Percentiles rank a stretch among this genome's conserved stretches.
Conservation (phyloP, 1,284 basidiomycete species). For the Papiliotrema nemorosa region DNA sequence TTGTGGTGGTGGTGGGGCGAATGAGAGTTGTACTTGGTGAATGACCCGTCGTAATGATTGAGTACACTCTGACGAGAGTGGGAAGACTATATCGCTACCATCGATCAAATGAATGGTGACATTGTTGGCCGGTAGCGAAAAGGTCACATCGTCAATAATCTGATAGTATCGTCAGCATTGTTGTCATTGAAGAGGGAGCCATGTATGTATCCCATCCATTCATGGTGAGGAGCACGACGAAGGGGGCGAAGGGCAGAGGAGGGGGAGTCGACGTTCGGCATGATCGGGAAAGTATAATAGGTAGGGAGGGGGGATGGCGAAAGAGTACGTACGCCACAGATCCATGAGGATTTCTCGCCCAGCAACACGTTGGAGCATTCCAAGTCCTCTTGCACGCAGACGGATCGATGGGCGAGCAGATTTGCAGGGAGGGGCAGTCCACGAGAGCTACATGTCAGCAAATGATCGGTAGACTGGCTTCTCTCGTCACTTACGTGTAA, state of each 20-base stretch:
- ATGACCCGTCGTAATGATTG: conserved; percentile 38
- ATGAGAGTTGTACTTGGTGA: conserved; percentile 46
- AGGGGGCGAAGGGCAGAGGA: neutral
- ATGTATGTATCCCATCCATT: too few species aligned
- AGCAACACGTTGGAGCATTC: conserved; percentile 47
- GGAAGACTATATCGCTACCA: conserved; percentile 33
- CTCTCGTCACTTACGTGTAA: conserved; percentile 39
- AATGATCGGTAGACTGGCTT: neutral
- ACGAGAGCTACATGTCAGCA: conserved; percentile 19
- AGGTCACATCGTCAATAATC: conserved; percentile 48
- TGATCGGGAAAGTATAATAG: neutral
- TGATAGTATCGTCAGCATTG: conserved; percentile 6
- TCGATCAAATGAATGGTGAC: conserved; percentile 46
- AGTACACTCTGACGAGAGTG: conserved; percentile 31
- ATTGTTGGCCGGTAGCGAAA: conserved; percentile 33
- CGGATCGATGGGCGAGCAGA: conserved; percentile 44
- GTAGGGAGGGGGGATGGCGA: neutral
- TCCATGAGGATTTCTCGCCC: conserved; percentile 50
- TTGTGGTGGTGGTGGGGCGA: conserved; percentile 21
- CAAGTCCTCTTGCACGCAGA: conserved; percentile 46
- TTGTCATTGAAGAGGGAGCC: neutral
- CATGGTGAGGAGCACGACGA: too few species aligned
- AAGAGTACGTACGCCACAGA: conserved; percentile 35
- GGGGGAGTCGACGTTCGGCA: neutral
- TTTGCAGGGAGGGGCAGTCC: conserved; percentile 46